Evolutionary conservation across 495 filamentous ascomycete species (phyloP).

Genomic region (Penicillium subrubescens): DNA sequence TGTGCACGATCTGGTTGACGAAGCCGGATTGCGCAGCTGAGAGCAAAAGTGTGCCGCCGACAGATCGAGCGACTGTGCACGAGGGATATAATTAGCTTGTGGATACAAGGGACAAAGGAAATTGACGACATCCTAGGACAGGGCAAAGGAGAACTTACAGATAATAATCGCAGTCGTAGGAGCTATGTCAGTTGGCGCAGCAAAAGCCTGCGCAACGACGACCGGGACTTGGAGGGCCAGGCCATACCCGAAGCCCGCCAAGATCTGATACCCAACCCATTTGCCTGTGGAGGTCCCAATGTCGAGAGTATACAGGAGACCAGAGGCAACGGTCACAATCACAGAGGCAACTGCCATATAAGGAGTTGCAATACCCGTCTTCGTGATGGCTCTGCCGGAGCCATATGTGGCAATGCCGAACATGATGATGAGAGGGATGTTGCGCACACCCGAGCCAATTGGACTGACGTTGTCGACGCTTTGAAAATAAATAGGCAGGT

Average conservation of each 20-base stretch:
- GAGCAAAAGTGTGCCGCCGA: constrained; percentile 53
- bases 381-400: constrained; percentile 7
- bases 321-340: constrained; percentile 53
- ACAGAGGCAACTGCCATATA: constrained; percentile 35
- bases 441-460: constrained; percentile 51
- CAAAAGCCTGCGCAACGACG: constrained; percentile 27
- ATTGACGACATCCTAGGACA: neutral
- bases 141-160: constrained; percentile 13
- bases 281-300: constrained; percentile 24
- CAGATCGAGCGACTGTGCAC: constrained; percentile 17
- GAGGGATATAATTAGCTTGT: constrained; percentile 10
- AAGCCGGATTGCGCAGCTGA: constrained; percentile 52
- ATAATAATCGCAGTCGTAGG: constrained; percentile 22
- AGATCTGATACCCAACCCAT: constrained; percentile 46
- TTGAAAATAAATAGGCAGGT: constrained; percentile 68
- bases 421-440: constrained; percentile 52
- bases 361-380: constrained; percentile 4
- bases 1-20: constrained; percentile 39
- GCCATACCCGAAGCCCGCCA: constrained; percentile 37
- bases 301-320: constrained; percentile 43
- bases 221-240: constrained; percentile 35
- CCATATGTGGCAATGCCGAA: constrained; percentile 24
- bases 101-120: neutral
- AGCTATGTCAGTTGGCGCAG: constrained; percentile 18
- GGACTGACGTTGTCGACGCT: constrained; percentile 47